Conservation (phyloP, 805 yeast species). For the Nakazawaea sp. region DNA sequence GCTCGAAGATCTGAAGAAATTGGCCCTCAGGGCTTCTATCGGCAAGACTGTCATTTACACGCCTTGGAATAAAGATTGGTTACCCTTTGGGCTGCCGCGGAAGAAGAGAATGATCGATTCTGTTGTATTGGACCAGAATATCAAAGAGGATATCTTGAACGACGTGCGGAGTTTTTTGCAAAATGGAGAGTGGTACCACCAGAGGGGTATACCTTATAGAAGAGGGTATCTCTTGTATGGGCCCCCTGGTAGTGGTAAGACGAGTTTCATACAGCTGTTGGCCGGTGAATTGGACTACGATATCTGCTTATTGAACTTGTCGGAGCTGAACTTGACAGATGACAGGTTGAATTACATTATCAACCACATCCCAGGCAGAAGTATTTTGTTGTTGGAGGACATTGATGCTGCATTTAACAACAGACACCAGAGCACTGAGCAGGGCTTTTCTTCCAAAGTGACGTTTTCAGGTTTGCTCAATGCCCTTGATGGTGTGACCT, state of each 20-base stretch:
- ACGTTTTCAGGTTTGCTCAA: conserved; percentile 92
- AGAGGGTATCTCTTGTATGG: conserved; percentile 92
- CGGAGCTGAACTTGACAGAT: conserved; percentile 89
- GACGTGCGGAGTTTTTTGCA: conserved; percentile 78
- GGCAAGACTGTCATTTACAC: conserved; percentile 93
- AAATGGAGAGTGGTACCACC: conserved; percentile 87
- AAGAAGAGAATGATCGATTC: conserved; percentile 78
- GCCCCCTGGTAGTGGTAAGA: conserved; percentile 97
- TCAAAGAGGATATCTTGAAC: conserved; percentile 53
- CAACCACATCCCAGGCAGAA: conserved; percentile 92
- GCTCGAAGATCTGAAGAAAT: conserved; percentile 72
- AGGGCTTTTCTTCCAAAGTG: conserved; percentile 81
- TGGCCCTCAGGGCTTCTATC: conserved; percentile 77
- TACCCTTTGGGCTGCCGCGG: conserved; percentile 95
- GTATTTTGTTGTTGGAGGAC: conserved; percentile 81
- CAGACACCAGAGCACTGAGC: conserved; percentile 68
- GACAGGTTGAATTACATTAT: conserved; percentile 90
- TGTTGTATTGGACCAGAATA: conserved; percentile 75
- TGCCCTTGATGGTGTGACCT: conserved; percentile 95
- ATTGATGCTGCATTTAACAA: conserved; percentile 92
- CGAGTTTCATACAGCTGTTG: conserved; percentile 90
- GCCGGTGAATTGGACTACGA: conserved; percentile 96
- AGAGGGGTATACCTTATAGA: conserved; percentile 95
- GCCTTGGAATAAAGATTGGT: conserved; percentile 98
- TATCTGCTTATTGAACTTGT: conserved; percentile 84